phyloP scores from a whole-genome alignment of 352 stramenopile genomes.

The Phytophthora boehmeriae region DNA sequence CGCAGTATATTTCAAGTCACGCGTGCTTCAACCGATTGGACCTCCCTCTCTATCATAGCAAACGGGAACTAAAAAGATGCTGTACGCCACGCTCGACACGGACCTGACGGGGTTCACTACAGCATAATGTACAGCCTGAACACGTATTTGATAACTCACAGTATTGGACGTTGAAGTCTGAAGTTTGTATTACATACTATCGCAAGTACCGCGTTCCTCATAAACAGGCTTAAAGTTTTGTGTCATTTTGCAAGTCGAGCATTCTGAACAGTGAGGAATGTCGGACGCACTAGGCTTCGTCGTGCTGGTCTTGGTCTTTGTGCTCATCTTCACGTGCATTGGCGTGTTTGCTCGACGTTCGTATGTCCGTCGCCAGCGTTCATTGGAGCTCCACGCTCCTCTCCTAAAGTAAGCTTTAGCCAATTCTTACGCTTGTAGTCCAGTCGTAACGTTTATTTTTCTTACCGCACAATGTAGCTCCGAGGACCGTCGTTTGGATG shows the following conservation, averaged over 20 bases:
- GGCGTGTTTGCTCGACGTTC: conserved; percentile 14
- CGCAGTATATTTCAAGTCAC: conserved; percentile 75
- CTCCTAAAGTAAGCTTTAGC: conserved; percentile 27
- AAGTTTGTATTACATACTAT: too few species aligned
- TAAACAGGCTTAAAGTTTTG: too few species aligned
- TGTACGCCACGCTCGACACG: conserved; percentile 67
- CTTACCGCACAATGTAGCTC: conserved; percentile 12
- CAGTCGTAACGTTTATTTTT: not conserved
- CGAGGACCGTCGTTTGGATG: conserved; percentile 28
- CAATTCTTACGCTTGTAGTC: not conserved
- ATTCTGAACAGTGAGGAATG: conserved; percentile 15
- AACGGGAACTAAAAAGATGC: conserved; percentile 78
- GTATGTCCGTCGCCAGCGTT: conserved; percentile 19
- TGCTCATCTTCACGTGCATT: conserved; percentile 14
- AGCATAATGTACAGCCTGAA: conserved; percentile 29
- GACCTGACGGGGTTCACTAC: conserved; percentile 79
- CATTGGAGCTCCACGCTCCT: conserved; percentile 21
- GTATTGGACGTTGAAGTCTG: not conserved
- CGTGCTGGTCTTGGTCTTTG: conserved; percentile 7
- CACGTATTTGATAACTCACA: not conserved
- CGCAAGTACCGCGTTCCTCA: too few species aligned
- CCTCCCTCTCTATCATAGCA: conserved; percentile 93
- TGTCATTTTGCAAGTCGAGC: too few species aligned
- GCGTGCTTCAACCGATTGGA: conserved; percentile 92
- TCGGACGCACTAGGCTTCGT: conserved; percentile 9